Evolutionary conservation across 805 yeast genomes (phyloP), one percentile per base, ranked within the genome.

Genomic region (Candida ascalaphidarum): DNA sequence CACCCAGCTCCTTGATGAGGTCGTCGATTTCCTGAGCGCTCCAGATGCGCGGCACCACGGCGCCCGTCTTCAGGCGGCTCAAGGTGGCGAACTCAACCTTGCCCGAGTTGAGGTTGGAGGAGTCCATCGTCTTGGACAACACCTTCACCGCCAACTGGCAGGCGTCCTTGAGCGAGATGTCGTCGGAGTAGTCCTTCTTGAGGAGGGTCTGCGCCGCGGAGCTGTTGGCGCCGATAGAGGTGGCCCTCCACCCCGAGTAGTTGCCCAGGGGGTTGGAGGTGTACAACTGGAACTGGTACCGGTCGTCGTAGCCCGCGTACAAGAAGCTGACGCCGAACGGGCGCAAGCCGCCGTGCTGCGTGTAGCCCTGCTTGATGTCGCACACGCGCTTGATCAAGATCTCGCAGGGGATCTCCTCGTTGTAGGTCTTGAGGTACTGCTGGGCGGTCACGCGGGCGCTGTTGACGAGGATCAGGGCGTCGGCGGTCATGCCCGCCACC

Each of bases 181-280:
- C 92, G 43, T 83, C 89, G 51, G 81, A 85, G 64, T 83, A 92
- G 46, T 92, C 98, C 61, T 88, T 95, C 59, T 92, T 92, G 50
- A 92, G 68, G 39, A 92, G 62, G 1, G 98, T 89, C 62, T 92
- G 98, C 1, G 96, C 96, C 25, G 96, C 88, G 6, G 95, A 74
- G 39, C 85, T 86, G 61, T 92, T 92, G 28, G 96, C 95, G 23
- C 99, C 99, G 35, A 92, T 88, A 43, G 85, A 72, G 19, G 96
- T 89, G 24, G 98, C 98, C 58, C 83, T 86, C 99, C 99, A 92
- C 15, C 98, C 97, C 13, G 94, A 75, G 55, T 88, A 92, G 60
- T 92, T 92, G 16, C 99, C 99, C 0, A 95, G 83, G 10, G 99
- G 99, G 52, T 92, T 92, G 14, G 95, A 81, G 5, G 96, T 88